Percentiles rank a stretch among this genome's conserved stretches.
Evolutionary conservation across 495 filamentous ascomycete genomes (phyloP).

Genomic region (Xylaria acuta): DNA sequence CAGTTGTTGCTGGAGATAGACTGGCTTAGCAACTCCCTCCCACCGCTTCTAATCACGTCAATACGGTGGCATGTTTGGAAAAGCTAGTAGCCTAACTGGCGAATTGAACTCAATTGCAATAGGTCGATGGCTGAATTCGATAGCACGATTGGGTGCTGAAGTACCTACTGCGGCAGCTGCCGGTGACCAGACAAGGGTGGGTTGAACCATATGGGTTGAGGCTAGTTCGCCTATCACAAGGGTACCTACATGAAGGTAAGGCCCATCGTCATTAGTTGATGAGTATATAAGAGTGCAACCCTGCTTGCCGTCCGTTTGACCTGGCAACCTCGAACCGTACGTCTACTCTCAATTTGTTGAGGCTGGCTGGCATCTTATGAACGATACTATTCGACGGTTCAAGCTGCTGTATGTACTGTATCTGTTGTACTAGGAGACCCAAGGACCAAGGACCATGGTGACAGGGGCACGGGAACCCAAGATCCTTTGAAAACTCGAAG

Average conservation of each 20-base stretch:
- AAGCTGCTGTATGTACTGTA: not conserved
- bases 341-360: not conserved
- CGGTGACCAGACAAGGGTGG: slow-evolving; percentile 1
- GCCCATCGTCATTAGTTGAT: slow-evolving; percentile 13
- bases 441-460: slow-evolving; percentile 14
- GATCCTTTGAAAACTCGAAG: not conserved
- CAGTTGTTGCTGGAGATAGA: slow-evolving; percentile 12
- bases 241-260: slow-evolving; percentile 16
- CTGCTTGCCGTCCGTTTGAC: slow-evolving; percentile 9
- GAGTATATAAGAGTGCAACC: slow-evolving; percentile 8
- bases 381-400: slow-evolving; percentile 3
- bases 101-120: not conserved
- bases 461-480: slow-evolving; percentile 15
- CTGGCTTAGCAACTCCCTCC: not conserved
- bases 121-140: slow-evolving; percentile 2
- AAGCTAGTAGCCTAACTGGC: not conserved
- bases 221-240: slow-evolving; percentile 16
- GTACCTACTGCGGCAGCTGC: slow-evolving; percentile 13
- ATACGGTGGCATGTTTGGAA: not conserved
- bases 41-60: not conserved
- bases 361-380: not conserved
- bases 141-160: not conserved
- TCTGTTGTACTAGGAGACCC: not conserved
- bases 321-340: slow-evolving; percentile 3
- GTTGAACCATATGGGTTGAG: slow-evolving; percentile 11